Conservation (phyloP, 805 yeast species). For the Yamadazyma takamatsuzukensis region DNA sequence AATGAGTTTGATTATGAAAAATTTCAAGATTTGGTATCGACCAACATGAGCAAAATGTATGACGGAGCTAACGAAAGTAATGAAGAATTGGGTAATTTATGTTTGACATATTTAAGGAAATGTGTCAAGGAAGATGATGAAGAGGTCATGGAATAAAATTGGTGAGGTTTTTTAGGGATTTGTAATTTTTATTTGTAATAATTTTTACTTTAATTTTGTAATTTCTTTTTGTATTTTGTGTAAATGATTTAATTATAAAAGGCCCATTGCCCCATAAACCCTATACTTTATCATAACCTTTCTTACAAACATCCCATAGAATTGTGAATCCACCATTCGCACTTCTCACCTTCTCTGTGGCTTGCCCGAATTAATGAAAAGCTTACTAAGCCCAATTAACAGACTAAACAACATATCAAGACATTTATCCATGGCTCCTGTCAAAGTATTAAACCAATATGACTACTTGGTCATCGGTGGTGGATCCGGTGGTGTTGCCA, state of each 20-base stretch:
- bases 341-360: background rate
- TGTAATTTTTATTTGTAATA: no score
- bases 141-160: no score
- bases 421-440: conserved; percentile 48
- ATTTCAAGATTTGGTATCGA: conserved; percentile 19
- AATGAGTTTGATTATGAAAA: conserved; percentile 24
- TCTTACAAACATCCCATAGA: background rate
- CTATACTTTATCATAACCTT: no score
- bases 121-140: conserved; percentile 20
- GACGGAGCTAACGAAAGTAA: conserved; percentile 7
- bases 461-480: conserved; percentile 97
- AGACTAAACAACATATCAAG: conserved; percentile 24
- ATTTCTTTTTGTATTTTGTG: no score
- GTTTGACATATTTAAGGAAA: conserved; percentile 25
- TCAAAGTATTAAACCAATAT: conserved; percentile 47
- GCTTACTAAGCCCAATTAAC: conserved; percentile 1
- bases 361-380: conserved; percentile 10
- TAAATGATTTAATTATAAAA: background rate
- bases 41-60: conserved; percentile 20
- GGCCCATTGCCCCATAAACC: no score
- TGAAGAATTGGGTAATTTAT: conserved; percentile 23
- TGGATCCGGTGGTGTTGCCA: conserved; percentile 99
- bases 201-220: no score
- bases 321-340: background rate
- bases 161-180: no score